phyloP scores from a whole-genome alignment of 192 early-diverging fungal genomes.

The Allomyces arbusculus region DNA sequence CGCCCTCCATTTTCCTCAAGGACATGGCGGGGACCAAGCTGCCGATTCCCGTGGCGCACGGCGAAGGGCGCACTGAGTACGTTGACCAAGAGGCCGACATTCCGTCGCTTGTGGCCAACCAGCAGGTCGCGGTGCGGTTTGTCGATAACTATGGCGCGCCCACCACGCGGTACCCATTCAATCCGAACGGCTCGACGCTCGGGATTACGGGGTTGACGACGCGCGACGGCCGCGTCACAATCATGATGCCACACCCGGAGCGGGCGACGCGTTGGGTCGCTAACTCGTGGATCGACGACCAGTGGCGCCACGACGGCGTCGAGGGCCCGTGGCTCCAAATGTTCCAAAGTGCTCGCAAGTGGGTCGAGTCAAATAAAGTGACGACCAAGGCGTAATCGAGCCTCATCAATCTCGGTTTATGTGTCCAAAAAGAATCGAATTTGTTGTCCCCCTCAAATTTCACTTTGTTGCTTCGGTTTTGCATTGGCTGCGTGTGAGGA shows the following conservation, averaged over 20 bases:
- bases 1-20: conserved; percentile 54
- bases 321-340: conserved; percentile 76
- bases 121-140: conserved; percentile 51
- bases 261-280: conserved; percentile 60
- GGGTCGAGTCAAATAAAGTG: conserved; percentile 36
- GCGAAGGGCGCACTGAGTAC: conserved; percentile 86
- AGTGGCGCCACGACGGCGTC: conserved; percentile 27
- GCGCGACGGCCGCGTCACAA: conserved; percentile 68
- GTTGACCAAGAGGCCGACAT: conserved; percentile 20
- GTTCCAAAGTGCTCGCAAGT: conserved; percentile 79
- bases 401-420: too few relatives aligned
- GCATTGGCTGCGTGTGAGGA: too few relatives aligned
- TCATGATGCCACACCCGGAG: conserved; percentile 99
- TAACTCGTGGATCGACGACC: conserved; percentile 68
- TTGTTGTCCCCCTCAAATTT: too few relatives aligned
- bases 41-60: conserved; percentile 92
- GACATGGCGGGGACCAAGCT: conserved; percentile 78
- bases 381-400: too few relatives aligned
- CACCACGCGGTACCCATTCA: conserved; percentile 75
- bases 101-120: conserved; percentile 4
- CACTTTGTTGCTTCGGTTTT: too few relatives aligned
- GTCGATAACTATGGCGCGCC: conserved; percentile 66
- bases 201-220: conserved; percentile 76
- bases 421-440: too few relatives aligned
- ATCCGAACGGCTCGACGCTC: conserved; percentile 81